A percentile compares a stretch with the other conserved stretches of the same genome.
Evolutionary conservation across 2,329 filamentous ascomycete genomes (phyloP).

Genomic region (Clonostachys solani): DNA sequence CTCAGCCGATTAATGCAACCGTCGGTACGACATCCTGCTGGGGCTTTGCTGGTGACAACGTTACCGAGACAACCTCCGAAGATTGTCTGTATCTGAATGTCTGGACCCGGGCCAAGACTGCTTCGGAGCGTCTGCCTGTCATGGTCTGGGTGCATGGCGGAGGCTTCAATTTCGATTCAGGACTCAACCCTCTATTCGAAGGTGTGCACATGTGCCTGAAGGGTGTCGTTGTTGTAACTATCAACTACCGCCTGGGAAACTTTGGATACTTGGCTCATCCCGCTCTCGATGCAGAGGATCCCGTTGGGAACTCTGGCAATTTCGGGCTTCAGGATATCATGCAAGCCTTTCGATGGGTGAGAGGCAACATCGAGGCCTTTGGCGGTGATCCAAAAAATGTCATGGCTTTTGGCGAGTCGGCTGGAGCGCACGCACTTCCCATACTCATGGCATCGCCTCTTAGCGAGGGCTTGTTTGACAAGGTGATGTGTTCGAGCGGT

Average conservation of each 20-base stretch:
- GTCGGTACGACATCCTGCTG: too few species aligned
- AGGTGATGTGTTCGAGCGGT: too few species aligned
- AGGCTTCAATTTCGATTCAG: slow-evolving; percentile 26
- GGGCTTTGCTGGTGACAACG: slow-evolving; percentile 15
- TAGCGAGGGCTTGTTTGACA: too few species aligned
- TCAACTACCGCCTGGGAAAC: slow-evolving; percentile 61
- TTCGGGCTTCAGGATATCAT: too few species aligned
- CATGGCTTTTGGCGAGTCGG: too few species aligned
- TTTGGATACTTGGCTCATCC: slow-evolving; percentile 58
- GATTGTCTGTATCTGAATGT: neutral
- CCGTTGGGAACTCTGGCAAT: too few species aligned
- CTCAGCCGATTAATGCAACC: slow-evolving; percentile 8
- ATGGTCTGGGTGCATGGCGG: neutral
- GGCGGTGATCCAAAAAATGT: too few species aligned
- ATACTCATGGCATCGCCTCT: too few species aligned
- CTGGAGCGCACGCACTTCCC: too few species aligned
- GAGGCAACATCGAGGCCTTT: too few species aligned
- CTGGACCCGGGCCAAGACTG: neutral
- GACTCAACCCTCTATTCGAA: slow-evolving; percentile 53
- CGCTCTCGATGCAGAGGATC: too few species aligned
- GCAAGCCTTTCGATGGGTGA: too few species aligned
- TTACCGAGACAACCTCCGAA: slow-evolving; percentile 39
- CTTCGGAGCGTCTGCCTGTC: neutral
- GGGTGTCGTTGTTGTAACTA: slow-evolving; percentile 53
- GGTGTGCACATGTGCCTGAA: slow-evolving; percentile 51